Base-by-base conservation (phyloP, 306 rosid species). In the Fragaria vesca region DNA sequence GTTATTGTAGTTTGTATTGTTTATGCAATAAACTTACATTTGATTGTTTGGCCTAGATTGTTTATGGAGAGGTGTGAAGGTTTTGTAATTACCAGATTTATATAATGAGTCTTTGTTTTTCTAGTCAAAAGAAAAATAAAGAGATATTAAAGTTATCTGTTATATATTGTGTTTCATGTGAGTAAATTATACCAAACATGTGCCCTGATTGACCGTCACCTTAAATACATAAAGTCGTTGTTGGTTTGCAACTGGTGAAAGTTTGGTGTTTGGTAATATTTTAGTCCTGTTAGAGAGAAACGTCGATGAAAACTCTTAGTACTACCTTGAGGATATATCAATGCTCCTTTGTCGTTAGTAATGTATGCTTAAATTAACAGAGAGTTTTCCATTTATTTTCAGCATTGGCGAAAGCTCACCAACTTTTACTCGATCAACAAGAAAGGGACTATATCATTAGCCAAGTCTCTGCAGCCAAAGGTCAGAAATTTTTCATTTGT, bases 351-450 rank as follows among this genome's bases (percentile, higher is more conserved):
- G 47, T 50, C 74, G 58, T 78, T 73, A 40, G 70, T 80, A 24
- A 40, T 72, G 12, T 55, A 81, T 75, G 24, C 69, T 77, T 67
- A 61, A 10, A 26, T 30, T 71, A 71, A 70, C 26, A 54, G 46
- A 73, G 65, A 71, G 34, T 72, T 85, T 30, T 88, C 83, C 72
- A 74, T 79, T 72, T 79, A 60, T 78, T 76, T 78, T 85, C 93
- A 95, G 99, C 97, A 58, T 86, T 93, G 85, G 97, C 99, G 7
- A 95, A 93, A 84, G 99, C 99, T 45, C 97, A 95, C 80, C 97
- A 93, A 66, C 88, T 95, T 77, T 84, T 95, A 84, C 94, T 88
- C n/a, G 97, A 95, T 83, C 87, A 87, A 83, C 94, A 92, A 83
- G 97, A 95, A 86, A 93, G 96, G 77, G 97, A 89, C 83, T 95